phyloP scores from a whole-genome alignment of 2,329 filamentous ascomycete genomes.

The Dichotomopilus funicola region DNA sequence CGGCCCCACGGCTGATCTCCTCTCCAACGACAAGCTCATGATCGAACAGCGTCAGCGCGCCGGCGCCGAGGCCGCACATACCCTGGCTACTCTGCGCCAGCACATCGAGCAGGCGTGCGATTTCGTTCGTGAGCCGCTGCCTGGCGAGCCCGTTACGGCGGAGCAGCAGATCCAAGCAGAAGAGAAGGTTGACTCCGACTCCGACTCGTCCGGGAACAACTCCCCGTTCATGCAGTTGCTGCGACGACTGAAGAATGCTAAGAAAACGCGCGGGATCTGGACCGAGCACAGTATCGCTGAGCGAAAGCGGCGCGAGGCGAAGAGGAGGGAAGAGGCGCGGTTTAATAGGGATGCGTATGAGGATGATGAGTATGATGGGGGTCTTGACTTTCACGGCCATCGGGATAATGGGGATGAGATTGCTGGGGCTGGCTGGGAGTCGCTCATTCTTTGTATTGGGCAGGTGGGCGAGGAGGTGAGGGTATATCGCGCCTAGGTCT shows the following conservation, averaged over 20 bases:
- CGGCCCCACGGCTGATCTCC: background rate
- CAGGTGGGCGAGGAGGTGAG: constrained; percentile 3
- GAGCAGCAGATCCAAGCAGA: too few species aligned
- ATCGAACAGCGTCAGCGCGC: constrained; percentile 12
- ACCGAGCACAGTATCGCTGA: constrained; percentile 18
- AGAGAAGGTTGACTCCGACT: too few species aligned
- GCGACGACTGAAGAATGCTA: too few species aligned
- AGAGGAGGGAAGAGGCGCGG: constrained; percentile 8
- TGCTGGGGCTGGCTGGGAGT: background rate
- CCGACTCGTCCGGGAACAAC: too few species aligned
- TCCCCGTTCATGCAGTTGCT: too few species aligned
- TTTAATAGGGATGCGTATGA: constrained; percentile 14
- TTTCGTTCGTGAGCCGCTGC: too few species aligned
- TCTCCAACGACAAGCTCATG: constrained; percentile 17
- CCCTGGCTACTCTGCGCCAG: constrained; percentile 15
- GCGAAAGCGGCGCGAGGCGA: constrained; percentile 8
- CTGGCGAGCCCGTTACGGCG: too few species aligned
- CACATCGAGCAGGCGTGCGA: constrained; percentile 23
- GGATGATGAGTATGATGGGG: background rate
- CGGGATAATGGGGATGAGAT: background rate
- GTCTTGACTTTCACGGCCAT: background rate
- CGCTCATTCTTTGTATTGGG: constrained; percentile 14
- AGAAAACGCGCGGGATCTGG: constrained; percentile 19
- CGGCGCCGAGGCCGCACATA: constrained; percentile 9
- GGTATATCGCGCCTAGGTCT: constrained; percentile 11